These are phyloP conservation scores for Petasospora rhodanensis DNA, from an alignment of 1,139 yeast species.

Conservation along the genomic window DNA sequence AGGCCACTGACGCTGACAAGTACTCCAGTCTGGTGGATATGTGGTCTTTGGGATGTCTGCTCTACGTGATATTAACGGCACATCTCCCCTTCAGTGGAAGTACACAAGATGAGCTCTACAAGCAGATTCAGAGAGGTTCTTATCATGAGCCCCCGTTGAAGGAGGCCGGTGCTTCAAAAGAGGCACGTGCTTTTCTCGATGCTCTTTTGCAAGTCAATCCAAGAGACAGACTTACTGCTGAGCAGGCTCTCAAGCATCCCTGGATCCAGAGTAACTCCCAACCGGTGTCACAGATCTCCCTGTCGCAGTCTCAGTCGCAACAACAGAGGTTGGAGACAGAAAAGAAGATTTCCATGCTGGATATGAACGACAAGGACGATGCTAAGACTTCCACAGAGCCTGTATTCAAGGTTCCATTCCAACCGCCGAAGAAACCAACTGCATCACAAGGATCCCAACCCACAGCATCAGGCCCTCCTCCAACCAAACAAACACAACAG, in stretches of 20 bases:
- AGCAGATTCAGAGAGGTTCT: conserved; percentile 69
- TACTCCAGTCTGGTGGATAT: conserved; percentile 89
- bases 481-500: neutral
- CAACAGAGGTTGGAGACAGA: conserved; percentile 52
- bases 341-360: conserved; percentile 20
- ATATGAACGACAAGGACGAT: conserved; percentile 1
- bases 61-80: conserved; percentile 84
- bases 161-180: conserved; percentile 57
- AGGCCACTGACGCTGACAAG: conserved; percentile 38
- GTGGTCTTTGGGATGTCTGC: conserved; percentile 93
- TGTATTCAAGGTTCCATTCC: conserved; percentile 32
- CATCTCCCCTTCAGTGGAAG: conserved; percentile 92
- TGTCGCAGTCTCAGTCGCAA: conserved; percentile 70
- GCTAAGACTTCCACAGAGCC: conserved; percentile 9
- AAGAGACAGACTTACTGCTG: conserved; percentile 61
- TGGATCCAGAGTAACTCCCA: conserved; percentile 34
- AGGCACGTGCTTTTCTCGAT: conserved; percentile 66
- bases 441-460: conserved; percentile 3
- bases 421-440: conserved; percentile 21
- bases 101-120: conserved; percentile 81
- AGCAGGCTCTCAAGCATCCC: conserved; percentile 64
- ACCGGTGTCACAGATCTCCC: conserved; percentile 42
- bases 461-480: neutral
- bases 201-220: conserved; percentile 75
- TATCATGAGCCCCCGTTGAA: conserved; percentile 77